phyloP scores from a whole-genome alignment of 106 monocot genomes.

The Phalaenopsis equestris region DNA sequence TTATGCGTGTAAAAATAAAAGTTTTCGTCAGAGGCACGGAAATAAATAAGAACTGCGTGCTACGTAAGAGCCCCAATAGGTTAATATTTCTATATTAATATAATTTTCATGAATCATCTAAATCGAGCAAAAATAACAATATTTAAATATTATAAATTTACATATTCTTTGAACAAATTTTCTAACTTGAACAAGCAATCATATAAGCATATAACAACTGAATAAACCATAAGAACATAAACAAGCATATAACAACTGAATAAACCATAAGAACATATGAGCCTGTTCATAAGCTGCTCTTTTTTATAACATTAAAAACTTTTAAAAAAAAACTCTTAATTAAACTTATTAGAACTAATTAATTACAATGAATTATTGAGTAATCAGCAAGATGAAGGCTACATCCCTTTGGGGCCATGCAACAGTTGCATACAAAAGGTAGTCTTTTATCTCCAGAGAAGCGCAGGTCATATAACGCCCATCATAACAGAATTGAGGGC shows the following conservation, averaged over 20 bases:
- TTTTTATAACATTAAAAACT: not conserved
- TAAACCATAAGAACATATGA: not conserved
- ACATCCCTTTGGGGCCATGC: conserved; percentile 31
- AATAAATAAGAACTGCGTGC: too few species aligned
- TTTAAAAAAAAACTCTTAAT: too few species aligned
- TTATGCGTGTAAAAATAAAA: too few species aligned
- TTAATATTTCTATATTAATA: too few species aligned
- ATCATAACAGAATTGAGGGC: conserved; percentile 30
- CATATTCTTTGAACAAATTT: too few species aligned
- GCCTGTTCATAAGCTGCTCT: not conserved
- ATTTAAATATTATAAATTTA: too few species aligned
- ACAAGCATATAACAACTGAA: not conserved
- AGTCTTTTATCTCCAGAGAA: conserved; percentile 29
- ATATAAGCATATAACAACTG: too few species aligned
- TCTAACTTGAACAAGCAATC: too few species aligned
- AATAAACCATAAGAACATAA: not conserved
- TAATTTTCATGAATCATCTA: too few species aligned
- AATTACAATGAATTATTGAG: not conserved
- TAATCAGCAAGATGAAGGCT: conserved; percentile 43
- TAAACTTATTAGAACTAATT: not conserved
- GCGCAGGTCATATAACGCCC: conserved; percentile 44
- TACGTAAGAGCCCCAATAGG: too few species aligned
- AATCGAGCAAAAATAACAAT: too few species aligned
- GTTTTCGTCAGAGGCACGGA: too few species aligned
- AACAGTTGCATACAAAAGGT: conserved; percentile 37